A percentile compares a stretch with the other conserved stretches of the same genome.
Evolutionary conservation across 1,284 basidiomycete species (phyloP).

Genomic region (Ustilago shanxiensis): DNA sequence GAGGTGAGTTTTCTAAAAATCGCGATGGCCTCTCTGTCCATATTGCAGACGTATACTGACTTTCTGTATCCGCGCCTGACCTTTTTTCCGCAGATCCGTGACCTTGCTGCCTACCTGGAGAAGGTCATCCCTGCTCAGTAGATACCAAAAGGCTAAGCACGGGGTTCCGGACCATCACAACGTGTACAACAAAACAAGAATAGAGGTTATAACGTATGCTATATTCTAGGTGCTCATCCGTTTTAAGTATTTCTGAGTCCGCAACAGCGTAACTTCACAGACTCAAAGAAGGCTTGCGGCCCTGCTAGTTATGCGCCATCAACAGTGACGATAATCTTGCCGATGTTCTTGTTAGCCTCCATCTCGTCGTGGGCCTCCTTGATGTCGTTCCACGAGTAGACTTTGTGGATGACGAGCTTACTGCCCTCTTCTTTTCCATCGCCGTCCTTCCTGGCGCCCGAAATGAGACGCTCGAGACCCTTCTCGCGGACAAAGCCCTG

Average conservation of each 20-base stretch:
- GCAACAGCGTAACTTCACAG: background rate
- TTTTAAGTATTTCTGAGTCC: background rate
- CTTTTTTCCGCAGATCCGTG: conserved; percentile 41
- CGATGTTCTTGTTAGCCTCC: conserved; percentile 82
- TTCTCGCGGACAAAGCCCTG: conserved; percentile 74
- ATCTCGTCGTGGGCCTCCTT: conserved; percentile 87
- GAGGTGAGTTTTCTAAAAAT: conserved; percentile 44
- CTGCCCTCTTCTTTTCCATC: conserved; percentile 22
- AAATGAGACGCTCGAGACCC: conserved; percentile 45
- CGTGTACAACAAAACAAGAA: conserved; percentile 13
- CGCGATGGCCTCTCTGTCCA: too few species aligned
- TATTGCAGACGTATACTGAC: background rate
- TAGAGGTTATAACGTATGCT: background rate
- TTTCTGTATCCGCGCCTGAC: background rate
- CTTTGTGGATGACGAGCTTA: conserved; percentile 71
- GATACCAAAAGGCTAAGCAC: background rate
- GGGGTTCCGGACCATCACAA: background rate
- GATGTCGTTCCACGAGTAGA: conserved; percentile 86
- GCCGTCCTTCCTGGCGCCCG: conserved; percentile 12
- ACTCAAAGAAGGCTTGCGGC: background rate
- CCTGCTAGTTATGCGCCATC: conserved; percentile 28
- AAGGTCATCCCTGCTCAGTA: conserved; percentile 53
- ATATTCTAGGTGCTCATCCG: background rate
- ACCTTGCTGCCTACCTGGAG: conserved; percentile 58
- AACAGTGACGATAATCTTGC: conserved; percentile 71